Evolutionary conservation across 345 rosid genomes (phyloP).

Genomic region (Arabidopsis suecica): DNA sequence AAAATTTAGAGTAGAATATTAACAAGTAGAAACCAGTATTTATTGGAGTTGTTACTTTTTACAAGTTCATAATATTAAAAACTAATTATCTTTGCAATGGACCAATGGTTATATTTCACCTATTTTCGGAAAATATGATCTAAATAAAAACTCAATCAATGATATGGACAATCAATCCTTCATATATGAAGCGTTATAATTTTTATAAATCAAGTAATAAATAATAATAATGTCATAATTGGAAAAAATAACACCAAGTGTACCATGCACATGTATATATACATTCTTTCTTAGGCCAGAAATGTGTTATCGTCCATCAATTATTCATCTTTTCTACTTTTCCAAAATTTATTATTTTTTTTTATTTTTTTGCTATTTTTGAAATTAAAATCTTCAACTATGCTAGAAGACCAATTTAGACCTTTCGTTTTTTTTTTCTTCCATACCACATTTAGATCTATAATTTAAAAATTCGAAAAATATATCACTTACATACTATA

Average conservation of each 20-base stretch:
- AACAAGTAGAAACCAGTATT: too few species aligned
- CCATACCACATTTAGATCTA: conserved; percentile 9
- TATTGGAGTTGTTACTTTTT: not conserved
- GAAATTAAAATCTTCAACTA: not conserved
- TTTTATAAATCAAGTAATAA: not conserved
- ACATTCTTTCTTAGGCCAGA: not conserved
- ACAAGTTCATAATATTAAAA: not conserved
- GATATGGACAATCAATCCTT: not conserved
- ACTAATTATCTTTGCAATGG: not conserved
- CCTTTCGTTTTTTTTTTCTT: not conserved
- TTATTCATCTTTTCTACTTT: not conserved
- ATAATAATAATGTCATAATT: not conserved
- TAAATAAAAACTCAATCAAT: not conserved
- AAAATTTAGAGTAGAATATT: too few species aligned
- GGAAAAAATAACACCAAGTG: too few species aligned
- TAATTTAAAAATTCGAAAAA: not conserved
- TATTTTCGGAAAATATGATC: not conserved
- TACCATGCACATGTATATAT: not conserved
- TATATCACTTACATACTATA: not conserved
- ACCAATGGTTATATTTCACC: not conserved
- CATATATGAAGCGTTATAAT: not conserved
- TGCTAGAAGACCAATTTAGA: not conserved
- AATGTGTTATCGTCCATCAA: not conserved
- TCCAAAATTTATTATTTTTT: not conserved
- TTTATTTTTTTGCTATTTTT: not conserved